These are phyloP conservation scores for Agarophyton chilense DNA, from an alignment of 23 red algal species.

Conservation along the genomic window DNA sequence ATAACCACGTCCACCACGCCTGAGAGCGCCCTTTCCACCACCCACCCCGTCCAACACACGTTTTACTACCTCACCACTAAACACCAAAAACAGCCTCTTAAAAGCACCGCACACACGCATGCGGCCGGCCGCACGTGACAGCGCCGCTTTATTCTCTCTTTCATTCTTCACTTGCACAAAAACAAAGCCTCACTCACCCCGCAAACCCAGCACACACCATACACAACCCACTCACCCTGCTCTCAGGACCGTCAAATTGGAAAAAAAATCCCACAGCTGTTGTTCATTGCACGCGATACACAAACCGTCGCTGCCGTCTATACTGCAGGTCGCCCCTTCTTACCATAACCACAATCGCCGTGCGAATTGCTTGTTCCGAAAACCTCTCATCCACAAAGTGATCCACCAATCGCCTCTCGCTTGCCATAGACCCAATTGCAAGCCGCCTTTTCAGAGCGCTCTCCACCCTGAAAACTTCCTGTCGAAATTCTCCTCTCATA, in stretches of 20 bases:
- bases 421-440: conserved; percentile 80
- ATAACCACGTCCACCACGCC: background rate
- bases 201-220: conserved; percentile 13
- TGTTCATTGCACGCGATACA: conserved; percentile 83
- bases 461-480: conserved; percentile 87
- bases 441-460: conserved; percentile 76
- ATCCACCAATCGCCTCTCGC: conserved; percentile 79
- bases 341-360: conserved; percentile 87
- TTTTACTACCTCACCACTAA: background rate
- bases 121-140: too few species aligned
- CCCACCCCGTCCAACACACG: background rate
- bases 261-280: background rate
- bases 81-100: background rate
- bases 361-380: conserved; percentile 71
- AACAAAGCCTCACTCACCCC: too few species aligned
- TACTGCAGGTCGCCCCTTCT: conserved; percentile 89
- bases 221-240: background rate
- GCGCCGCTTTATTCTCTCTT: background rate
- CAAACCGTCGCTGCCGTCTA: conserved; percentile 80
- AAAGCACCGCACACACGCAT: background rate
- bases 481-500: conserved; percentile 71
- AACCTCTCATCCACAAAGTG: conserved; percentile 76
- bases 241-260: background rate
- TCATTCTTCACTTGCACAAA: too few species aligned
- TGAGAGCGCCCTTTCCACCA: background rate